A percentile compares a stretch with the other conserved stretches of the same genome.
These are phyloP conservation scores for Eimeria necatrix DNA, from an alignment of 169 alveolate species.

Conservation along the genomic window DNA sequence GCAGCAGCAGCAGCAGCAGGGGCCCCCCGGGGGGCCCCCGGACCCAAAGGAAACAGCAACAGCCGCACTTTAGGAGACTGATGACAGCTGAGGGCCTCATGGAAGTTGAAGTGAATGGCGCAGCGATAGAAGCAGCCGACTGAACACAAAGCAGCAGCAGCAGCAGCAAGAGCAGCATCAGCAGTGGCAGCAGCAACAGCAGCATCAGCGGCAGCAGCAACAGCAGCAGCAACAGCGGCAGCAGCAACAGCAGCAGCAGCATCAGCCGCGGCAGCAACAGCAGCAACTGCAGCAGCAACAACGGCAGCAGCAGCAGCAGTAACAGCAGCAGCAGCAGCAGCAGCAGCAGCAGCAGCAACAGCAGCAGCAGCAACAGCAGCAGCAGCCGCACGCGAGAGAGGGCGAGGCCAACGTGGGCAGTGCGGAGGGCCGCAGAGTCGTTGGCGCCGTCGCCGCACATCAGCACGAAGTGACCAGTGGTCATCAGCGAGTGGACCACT, in stretches of 20 bases:
- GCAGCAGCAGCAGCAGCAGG: background rate
- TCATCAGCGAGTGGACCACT: constrained; percentile 51
- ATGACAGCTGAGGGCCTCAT: constrained; percentile 59
- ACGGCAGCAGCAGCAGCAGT: no score
- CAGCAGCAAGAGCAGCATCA: no score
- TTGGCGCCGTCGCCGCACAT: constrained; percentile 87
- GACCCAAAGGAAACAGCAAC: background rate
- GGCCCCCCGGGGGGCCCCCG: background rate
- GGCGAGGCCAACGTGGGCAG: constrained; percentile 83
- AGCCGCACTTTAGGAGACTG: constrained; percentile 46
- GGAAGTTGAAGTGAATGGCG: constrained; percentile 71
- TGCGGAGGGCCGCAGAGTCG: constrained; percentile 83
- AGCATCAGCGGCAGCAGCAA: no score
- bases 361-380: no score
- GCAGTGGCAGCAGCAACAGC: no score
- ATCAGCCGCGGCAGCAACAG: no score
- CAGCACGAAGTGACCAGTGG: constrained; percentile 82
- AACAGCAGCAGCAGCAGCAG: no score
- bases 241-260: no score
- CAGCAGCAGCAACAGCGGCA: no score
- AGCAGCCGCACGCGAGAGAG: no score
- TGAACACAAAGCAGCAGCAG: background rate
- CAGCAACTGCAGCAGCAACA: no score
- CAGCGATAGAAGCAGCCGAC: constrained; percentile 59
- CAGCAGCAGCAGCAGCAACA: no score